Evolutionary conservation across 352 stramenopile species (phyloP), one percentile per base, ranked within the genome.

Genomic region (Pythium apleroticum): DNA sequence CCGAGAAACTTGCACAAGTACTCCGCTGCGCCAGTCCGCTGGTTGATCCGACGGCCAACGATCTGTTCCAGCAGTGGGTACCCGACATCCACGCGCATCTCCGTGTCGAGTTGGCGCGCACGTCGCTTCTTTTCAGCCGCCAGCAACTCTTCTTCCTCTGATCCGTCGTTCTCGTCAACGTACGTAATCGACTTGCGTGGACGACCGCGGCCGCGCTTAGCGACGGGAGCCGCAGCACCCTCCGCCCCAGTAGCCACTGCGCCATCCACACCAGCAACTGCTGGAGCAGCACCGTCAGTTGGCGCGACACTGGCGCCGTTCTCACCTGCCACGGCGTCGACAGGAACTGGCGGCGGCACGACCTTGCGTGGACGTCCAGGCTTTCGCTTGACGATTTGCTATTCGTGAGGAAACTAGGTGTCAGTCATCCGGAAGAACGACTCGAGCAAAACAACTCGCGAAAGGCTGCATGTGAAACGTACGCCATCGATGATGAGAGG

Each of bases 1-100:
- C 85, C 84, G 14, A 90, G 71, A 53, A 96, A 96, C 61, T 97
- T 97, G 80, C 82, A 91, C 70, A 95, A 61, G 46, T 96, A 97
- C 66, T 97, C 88, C 25, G 87, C 72, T 22, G 78, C 65, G 14
- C 86, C 85, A 2, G 70, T 91, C 8, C 77, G 78, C 50, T 82
- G 75, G 66, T 95, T 93, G 43, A 93, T 84, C 2, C 88, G 86
- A 27, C 88, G 85, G 31, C 88, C 88, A 4, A 95, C 80, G 66
- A 96, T 93, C 61, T 91, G 80, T 50, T 95, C 88, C 43, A 96
- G 63, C 35, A 84, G 65, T 5, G 84, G 86, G 39, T 91, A 91
- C 3, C 74, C 76, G 31, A 78, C 74, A 46, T 90, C 81, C 37
- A 70, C 52, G 19, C 55, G 53, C 28, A 68, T 54, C 39, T 95